phyloP scores from a whole-genome alignment of 2,329 filamentous ascomycete species.

The Aulographum hederae region DNA sequence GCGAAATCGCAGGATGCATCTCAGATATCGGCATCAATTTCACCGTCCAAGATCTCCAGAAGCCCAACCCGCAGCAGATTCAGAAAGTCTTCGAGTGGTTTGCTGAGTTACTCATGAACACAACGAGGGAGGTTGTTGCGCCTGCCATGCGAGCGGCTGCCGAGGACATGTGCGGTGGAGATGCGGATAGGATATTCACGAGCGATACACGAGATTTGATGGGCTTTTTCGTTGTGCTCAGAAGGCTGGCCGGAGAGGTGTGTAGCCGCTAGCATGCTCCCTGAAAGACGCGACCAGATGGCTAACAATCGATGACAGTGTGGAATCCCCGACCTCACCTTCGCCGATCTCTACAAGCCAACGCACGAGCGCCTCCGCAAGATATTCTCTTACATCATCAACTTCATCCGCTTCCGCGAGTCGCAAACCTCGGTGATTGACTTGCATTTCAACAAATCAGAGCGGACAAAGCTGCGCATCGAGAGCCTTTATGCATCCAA shows the following conservation, averaged over 20 bases:
- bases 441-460: conserved; percentile 80
- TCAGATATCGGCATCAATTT: conserved; percentile 91
- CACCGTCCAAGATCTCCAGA: conserved; percentile 69
- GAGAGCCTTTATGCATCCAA: conserved; percentile 75
- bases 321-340: conserved; percentile 83
- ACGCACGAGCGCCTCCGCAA: conserved; percentile 80
- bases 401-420: conserved; percentile 94
- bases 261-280: conserved; percentile 15
- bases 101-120: conserved; percentile 82
- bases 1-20: conserved; percentile 90
- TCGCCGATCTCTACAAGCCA: conserved; percentile 79
- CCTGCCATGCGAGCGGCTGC: conserved; percentile 88
- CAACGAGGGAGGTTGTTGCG: conserved; percentile 80
- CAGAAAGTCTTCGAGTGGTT: conserved; percentile 99
- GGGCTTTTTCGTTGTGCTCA: conserved; percentile 81
- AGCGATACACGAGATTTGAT: conserved; percentile 83
- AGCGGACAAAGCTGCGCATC: conserved; percentile 71
- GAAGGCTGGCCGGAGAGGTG: conserved; percentile 58
- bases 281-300: not conserved
- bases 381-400: conserved; percentile 96
- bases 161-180: conserved; percentile 63
- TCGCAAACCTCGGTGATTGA: conserved; percentile 80
- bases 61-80: conserved; percentile 84
- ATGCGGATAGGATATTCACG: conserved; percentile 59
- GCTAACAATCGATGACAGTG: no score